Evolutionary conservation across 179 eudicot species (phyloP), one percentile per base, ranked within the genome.

Genomic region (Pouteria campechiana): DNA sequence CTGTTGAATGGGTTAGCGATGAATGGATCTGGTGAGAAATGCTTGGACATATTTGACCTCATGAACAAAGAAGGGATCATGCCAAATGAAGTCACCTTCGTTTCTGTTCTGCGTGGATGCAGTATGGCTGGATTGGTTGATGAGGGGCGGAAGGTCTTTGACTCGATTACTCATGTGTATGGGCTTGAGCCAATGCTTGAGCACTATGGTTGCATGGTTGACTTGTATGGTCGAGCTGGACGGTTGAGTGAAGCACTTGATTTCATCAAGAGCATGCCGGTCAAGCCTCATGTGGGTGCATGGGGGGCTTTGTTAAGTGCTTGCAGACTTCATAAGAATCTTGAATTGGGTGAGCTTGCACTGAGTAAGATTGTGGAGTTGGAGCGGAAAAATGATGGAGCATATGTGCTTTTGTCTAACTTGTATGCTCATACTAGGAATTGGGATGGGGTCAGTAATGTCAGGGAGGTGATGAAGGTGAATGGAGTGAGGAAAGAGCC

Each of bases 121-220:
- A 19, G 49, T 13, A 44, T 41, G 19, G 35, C 25, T 8, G 55
- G 63, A 27, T 41, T 57, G 14, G 63, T 57, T 27, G 55, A 57
- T 16, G 55, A 57, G 49, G 63, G 63, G 23, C 12, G 7, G 6
- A 33, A 32, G 49, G 30, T 39, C 25, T 57, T 48, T 41, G 25
- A 48, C 29, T 57, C 55, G 4, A 57, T 57, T 36, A 41, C 40
- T 25, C 18, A 34, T 3, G 43, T 30, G 17, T 57, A 37, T 21
- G 55, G 55, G 10, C 41, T 57, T 15, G 44, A 57, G 19, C 63
- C 63, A 7, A 14, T 15, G 14, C 23, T 41, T 25, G 63, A 57
- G 54, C 63, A 57, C 28, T 57, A 57, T 41, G 55, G 63, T 7
- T 57, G 63, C n/a, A 41, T 57, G 63, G 55, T 57, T 48, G 55